These are phyloP conservation scores for Fusarium mexicanum DNA, from an alignment of 2,329 filamentous ascomycete species.

Conservation along the genomic window DNA sequence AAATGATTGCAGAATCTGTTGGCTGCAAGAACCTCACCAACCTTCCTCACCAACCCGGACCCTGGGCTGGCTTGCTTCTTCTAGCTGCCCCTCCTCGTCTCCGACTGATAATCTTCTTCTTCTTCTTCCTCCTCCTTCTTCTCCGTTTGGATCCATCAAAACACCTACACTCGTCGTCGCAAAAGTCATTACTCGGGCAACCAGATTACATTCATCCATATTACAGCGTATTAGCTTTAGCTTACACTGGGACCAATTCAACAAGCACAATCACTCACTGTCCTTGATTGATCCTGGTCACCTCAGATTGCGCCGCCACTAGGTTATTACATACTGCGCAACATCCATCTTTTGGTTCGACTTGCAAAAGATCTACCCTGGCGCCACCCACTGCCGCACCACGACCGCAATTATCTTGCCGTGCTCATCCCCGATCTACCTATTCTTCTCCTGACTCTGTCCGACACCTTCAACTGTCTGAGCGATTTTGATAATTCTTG, in stretches of 20 bases:
- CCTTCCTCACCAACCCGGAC: constrained; percentile 25
- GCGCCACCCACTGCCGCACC: constrained; percentile 32
- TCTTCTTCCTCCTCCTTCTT: not conserved
- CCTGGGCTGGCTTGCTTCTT: constrained; percentile 13
- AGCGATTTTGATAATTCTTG: constrained; percentile 1
- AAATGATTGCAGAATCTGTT: constrained; percentile 24
- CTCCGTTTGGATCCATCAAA: not conserved
- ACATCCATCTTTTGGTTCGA: constrained; percentile 36
- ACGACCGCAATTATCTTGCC: constrained; percentile 13
- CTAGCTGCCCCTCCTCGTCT: constrained; percentile 19
- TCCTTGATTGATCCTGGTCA: constrained; percentile 20
- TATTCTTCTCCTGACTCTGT: not conserved
- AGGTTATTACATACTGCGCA: constrained; percentile 19
- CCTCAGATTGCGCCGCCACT: constrained; percentile 30
- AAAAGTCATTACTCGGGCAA: constrained; percentile 27
- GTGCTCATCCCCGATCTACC: not conserved
- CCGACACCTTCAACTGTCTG: not conserved
- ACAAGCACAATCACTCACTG: not conserved
- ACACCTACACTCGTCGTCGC: not conserved
- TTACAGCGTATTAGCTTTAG: constrained; percentile 15
- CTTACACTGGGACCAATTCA: constrained; percentile 20
- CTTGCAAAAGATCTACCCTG: constrained; percentile 29
- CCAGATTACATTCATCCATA: constrained; percentile 13
- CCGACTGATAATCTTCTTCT: constrained; percentile 4
- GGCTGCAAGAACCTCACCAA: constrained; percentile 21